Evolutionary conservation across 768 basidiomycete species (phyloP), one percentile per base, ranked within the genome.

Genomic region (Suillus clintonianus): DNA sequence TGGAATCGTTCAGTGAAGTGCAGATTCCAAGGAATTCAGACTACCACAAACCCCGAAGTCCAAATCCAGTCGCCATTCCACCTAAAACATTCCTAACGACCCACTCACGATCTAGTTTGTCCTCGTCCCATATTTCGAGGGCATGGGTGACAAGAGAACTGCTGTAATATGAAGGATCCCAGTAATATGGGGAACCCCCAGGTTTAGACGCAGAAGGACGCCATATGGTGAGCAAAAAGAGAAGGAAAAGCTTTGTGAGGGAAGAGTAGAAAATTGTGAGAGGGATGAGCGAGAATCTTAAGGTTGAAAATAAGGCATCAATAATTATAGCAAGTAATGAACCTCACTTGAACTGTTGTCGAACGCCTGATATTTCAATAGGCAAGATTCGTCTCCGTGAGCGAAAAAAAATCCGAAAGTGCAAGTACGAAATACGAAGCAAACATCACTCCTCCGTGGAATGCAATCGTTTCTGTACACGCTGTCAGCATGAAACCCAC

Each of bases 1-100:
- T 17, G 30, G 11, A 24, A 47, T 54, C 7, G 19, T 54, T 73
- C 32, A 65, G 45, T 24, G 19, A 56, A n/a, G 22, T 27, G 10
- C 6, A 2, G 4, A 8, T 36, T 15, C 30, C 11, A 10, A 10
- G 17, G 41, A 41, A 55, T 17, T 47, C 42, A n/a, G 53, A 17
- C 27, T 24, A 32, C 1, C 0, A 71, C 79, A 48, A 69, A 93
- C 92, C 90, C 70, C 92, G 85, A 60, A 95, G 74, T 0, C 92
- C 93, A 72, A 94, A 95, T 1, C 93, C 93, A 37, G 92, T 89
- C 13, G 92, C 89, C 86, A 95, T 89, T 0, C 93, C 93, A 13
- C 93, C 93, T 2, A 95, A 79, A 11, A 94, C 80, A 67, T 95
- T 94, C 30, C 93, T 82, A 5, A 94, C 86, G 7, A 93, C 79